Conservation (phyloP, 1,284 basidiomycete species). For the Moniliella sp. region DNA sequence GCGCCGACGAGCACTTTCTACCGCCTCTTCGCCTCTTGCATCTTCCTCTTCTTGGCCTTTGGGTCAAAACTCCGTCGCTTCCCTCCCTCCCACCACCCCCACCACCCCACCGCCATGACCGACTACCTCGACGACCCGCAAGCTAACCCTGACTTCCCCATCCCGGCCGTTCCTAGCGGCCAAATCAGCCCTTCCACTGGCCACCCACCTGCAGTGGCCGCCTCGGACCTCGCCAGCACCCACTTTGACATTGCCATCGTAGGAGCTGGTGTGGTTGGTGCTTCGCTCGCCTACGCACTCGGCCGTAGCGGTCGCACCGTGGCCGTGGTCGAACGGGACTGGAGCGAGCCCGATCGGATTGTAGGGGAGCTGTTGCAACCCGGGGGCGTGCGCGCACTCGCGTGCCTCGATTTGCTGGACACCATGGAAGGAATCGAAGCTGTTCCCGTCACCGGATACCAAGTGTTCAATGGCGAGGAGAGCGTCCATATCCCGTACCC, state of each 20-base stretch:
- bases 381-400: conserved; percentile 59
- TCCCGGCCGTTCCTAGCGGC: too few species aligned
- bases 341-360: conserved; percentile 79
- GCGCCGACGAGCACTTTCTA: too few species aligned
- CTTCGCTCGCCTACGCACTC: conserved; percentile 21
- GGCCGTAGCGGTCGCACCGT: conserved; percentile 38
- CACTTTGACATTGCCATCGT: conserved; percentile 18
- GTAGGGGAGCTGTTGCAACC: conserved; percentile 93
- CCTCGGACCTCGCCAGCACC: too few species aligned
- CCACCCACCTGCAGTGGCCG: too few species aligned
- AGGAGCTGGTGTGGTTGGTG: conserved; percentile 28
- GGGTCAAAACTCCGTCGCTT: too few species aligned
- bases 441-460: conserved; percentile 65
- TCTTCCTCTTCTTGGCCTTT: too few species aligned
- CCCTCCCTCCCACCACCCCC: too few species aligned
- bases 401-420: conserved; percentile 51
- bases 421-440: conserved; percentile 67
- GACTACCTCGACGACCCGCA: too few species aligned
- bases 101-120: too few species aligned
- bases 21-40: too few species aligned
- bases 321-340: conserved; percentile 42
- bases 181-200: too few species aligned
- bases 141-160: too few species aligned
- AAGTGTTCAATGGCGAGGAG: conserved; percentile 44
- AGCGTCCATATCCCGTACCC: conserved; percentile 75